Evolutionary conservation across 768 basidiomycete genomes (phyloP), one percentile per base, ranked within the genome.

Genomic region (Mycena kentingensis): DNA sequence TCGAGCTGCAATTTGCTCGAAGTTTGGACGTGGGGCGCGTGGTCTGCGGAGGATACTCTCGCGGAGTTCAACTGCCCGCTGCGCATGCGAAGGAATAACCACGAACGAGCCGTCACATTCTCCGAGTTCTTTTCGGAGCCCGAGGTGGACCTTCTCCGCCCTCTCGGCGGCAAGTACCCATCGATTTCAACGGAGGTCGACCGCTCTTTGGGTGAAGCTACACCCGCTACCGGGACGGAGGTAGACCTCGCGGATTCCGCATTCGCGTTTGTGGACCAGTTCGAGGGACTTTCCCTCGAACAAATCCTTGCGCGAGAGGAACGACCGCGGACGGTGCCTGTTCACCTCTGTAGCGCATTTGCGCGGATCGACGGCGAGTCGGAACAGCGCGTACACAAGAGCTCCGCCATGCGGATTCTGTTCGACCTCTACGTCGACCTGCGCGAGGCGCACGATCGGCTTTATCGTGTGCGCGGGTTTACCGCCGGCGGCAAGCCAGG

Each of bases 141-240:
- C 6, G 56, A 26, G 1, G 6, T 24, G 11, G 51, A 57, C n/a
- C 27, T 57, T 15, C 47, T 53, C 42, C 56, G 56, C 4, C 56
- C 56, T 0, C 34, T 43, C 1, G 56, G 56, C 3, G 52, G 52
- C 2, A 49, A 50, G 26, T 58, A 54, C 29, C 56, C 51, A 1
- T 51, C 50, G 3, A n/a, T 57, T 6, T 49, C 56, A 1, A 38
- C 28, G 18, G 51, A 49, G 11, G 56, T 41, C 3, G 57, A 58
- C 16, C 35, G 57, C n/a, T 58, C 57, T 1, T 4, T 52, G 18
- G 21, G 16, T 2, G 39, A 55, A 18, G 32, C 19, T 6, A 5
- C 22, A 5, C 15, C 16, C 3, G 27, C 48, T 4, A 25, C 36
- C 15, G 31, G 12, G 7, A 22, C 22, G 4, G 38, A 31, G 4